phyloP scores from a whole-genome alignment of 2,329 filamentous ascomycete genomes.

The Penicillium hordei region DNA sequence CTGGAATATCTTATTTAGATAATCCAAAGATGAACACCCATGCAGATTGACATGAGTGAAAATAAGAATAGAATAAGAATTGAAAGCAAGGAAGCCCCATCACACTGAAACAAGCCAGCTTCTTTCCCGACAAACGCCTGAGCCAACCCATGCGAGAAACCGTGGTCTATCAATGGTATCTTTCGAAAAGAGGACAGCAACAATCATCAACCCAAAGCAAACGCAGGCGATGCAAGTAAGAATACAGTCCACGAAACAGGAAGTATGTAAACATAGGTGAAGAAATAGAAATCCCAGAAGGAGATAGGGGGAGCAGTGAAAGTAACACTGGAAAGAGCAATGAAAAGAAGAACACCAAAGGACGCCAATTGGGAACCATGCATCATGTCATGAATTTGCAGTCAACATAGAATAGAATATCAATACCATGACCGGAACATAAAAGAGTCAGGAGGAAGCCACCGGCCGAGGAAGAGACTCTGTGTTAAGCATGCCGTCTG shows the following conservation, averaged over 20 bases:
- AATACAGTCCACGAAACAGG: conserved; percentile 13
- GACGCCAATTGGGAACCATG: conserved; percentile 15
- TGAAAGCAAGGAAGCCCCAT: conserved; percentile 9
- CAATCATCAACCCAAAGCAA: conserved; percentile 8
- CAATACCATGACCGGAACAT: conserved; percentile 1
- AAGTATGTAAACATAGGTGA: conserved; percentile 10
- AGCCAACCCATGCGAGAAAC: conserved; percentile 24
- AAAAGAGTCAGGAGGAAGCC: conserved; percentile 7
- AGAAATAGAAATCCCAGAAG: not conserved
- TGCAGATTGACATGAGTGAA: not conserved
- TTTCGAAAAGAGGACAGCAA: conserved; percentile 17
- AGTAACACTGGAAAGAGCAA: conserved; percentile 6
- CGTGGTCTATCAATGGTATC: conserved; percentile 41
- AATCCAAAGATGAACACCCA: not conserved
- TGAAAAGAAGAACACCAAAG: conserved; percentile 3
- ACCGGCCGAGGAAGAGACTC: not conserved
- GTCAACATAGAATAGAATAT: conserved; percentile 2
- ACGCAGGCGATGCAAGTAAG: conserved; percentile 12
- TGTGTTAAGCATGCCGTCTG: not conserved
- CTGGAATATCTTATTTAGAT: not conserved
- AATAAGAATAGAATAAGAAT: not conserved
- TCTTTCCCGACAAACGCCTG: conserved; percentile 20
- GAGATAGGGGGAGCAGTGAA: conserved; percentile 3
- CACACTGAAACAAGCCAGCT: conserved; percentile 4
- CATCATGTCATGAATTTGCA: conserved; percentile 16